phyloP scores from a whole-genome alignment of 2,329 filamentous ascomycete genomes.

The Talaromyces sp. region DNA sequence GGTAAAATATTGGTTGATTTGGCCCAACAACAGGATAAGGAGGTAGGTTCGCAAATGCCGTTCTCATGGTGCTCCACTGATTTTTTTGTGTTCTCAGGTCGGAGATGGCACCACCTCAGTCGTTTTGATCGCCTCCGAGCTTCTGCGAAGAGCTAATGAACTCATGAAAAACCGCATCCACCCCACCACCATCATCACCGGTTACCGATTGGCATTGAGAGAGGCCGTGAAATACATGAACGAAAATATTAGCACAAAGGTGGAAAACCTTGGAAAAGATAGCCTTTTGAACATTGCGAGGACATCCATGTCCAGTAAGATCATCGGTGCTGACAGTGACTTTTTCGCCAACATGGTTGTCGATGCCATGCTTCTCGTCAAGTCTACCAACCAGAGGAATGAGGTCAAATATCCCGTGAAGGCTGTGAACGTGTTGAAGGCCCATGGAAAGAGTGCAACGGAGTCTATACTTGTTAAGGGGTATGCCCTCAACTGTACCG shows the following conservation, averaged over 20 bases:
- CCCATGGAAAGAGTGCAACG: constrained; percentile 85
- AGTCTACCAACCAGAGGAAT: constrained; percentile 82
- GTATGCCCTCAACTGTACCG: constrained; percentile 97
- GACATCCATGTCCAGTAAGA: constrained; percentile 99
- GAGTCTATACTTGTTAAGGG: constrained; percentile 93
- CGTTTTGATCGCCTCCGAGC: constrained; percentile 93
- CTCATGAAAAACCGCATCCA: constrained; percentile 99
- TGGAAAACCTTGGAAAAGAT: constrained; percentile 85
- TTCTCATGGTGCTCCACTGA: constrained; percentile 18
- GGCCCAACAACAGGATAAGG: constrained; percentile 97
- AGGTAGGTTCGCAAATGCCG: constrained; percentile 44
- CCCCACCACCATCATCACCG: constrained; percentile 98
- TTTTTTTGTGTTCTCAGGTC: constrained; percentile 49
- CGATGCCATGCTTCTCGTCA: constrained; percentile 92
- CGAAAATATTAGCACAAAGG: constrained; percentile 95
- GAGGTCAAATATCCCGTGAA: constrained; percentile 98
- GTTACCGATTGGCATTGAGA: constrained; percentile 89
- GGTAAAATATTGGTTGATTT: constrained; percentile 98
- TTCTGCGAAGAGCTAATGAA: constrained; percentile 90
- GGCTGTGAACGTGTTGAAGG: constrained; percentile 97
- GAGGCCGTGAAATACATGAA: constrained; percentile 99
- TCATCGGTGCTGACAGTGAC: constrained; percentile 91
- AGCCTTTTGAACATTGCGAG: constrained; percentile 93
- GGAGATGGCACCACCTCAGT: constrained; percentile 98
- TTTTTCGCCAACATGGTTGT: constrained; percentile 98